Evolutionary conservation across 148 eudicot species (phyloP), one percentile per base, ranked within the genome.

Genomic region (Camellia sinensis): DNA sequence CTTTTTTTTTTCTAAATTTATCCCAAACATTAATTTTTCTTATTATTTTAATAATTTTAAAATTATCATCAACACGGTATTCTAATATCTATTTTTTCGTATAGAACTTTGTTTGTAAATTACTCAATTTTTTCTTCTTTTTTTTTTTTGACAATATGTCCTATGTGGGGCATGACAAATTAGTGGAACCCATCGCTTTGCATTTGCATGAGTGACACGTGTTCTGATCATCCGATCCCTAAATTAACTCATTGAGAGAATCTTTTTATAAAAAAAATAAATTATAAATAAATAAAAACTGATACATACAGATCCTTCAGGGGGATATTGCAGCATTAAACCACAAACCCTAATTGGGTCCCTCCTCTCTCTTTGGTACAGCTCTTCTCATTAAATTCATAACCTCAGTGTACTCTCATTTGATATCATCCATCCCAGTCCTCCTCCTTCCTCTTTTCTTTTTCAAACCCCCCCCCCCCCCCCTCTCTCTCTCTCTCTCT

Each of bases 351-450:
- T 71, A 78, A 6, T 71, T 50, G 77, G 84, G 73, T 40, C 65
- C 80, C 80, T 57, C 54, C 1, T 7, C 41, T 66, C 43, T 22
- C 74, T 52, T 19, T 56, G 15, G 81, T 82, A 82, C 84, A 5
- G 37, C 67, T 7, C 74, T 67, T 67, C 53, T 41, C 80, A 81
- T 72, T 83, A 83, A 85, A 82, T 82, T 79, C 84, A 74, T 50
- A 44, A 62, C 71, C 77, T 22, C 60, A 56, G 62, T 76, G 78
- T 66, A 74, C 67, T 65, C 70, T 6, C 62, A 12, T 9, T 64
- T 74, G 78, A 80, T 65, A 67, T 74, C 82, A 80, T 50, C 54
- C 71, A 13, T 76, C 41, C n/a, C 79, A 45, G 60, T 29, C 15
- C 60, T 66, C 15, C 72, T 52, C 66, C 2, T 29, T 52, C 66